Percentiles rank a stretch among this genome's conserved stretches.
These are phyloP conservation scores for Pelargonium australe DNA, from an alignment of 441 rosid genomes.

Conservation along the genomic window DNA sequence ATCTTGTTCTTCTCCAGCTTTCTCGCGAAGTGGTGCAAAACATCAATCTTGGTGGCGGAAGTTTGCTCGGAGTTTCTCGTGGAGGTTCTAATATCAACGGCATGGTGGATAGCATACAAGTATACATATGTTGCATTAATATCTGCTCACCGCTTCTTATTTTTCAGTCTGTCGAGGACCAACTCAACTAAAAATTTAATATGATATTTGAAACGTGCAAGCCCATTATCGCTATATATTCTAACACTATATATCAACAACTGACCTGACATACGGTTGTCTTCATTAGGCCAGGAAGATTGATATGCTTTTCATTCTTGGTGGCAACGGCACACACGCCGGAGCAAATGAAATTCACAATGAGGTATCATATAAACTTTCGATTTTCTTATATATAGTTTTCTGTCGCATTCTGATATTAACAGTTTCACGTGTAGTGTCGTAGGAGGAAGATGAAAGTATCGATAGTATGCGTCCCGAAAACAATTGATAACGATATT, in stretches of 20 bases:
- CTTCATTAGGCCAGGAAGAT: not conserved
- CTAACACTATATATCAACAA: no score
- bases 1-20: not conserved
- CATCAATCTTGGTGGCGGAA: not conserved
- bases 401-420: not conserved
- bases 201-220: no score
- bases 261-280: no score
- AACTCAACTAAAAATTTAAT: no score
- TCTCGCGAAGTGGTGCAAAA: not conserved
- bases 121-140: no score
- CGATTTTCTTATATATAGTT: not conserved
- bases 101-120: not conserved
- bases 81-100: not conserved
- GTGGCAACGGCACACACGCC: not conserved
- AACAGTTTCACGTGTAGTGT: not conserved
- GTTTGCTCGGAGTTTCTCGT: not conserved
- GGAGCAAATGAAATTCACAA: not conserved
- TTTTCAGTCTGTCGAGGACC: no score
- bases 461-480: slow-evolving; percentile 1
- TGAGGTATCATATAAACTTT: not conserved
- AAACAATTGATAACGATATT: not conserved
- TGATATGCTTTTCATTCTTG: not conserved
- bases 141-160: no score
- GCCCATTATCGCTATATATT: no score
- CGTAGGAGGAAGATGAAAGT: not conserved